Evolutionary conservation across 345 rosid species (phyloP).

Genomic region (Trapa incisa): DNA sequence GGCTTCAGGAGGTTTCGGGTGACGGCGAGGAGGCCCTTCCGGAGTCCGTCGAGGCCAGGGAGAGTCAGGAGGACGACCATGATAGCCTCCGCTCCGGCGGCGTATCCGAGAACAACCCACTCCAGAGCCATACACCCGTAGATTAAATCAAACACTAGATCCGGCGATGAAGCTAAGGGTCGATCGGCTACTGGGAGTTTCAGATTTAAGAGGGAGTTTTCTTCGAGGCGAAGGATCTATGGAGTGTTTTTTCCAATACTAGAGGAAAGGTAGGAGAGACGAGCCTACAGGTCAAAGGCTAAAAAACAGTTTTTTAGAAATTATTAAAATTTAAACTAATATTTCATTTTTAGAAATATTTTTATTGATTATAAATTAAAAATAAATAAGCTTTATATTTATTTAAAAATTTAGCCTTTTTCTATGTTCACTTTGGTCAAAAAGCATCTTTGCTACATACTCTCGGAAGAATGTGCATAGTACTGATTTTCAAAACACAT

Average conservation of each 20-base stretch:
- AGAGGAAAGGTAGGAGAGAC: background rate
- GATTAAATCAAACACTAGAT: background rate
- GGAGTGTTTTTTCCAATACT: background rate
- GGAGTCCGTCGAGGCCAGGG: constrained; percentile 71
- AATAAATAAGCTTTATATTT: no score
- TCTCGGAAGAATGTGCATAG: no score
- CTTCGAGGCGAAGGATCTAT: constrained; percentile 8
- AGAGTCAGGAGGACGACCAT: constrained; percentile 73
- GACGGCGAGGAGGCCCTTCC: constrained; percentile 63
- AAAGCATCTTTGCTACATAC: no score
- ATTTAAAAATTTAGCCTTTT: no score
- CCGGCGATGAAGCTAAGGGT: background rate
- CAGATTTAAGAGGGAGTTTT: constrained; percentile 1
- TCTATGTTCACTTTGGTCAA: no score
- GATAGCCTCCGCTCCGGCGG: constrained; percentile 83
- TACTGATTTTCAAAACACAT: no score
- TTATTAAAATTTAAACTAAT: no score
- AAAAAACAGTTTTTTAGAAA: no score
- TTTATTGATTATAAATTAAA: no score
- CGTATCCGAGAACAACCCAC: constrained; percentile 82
- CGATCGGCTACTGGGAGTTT: background rate
- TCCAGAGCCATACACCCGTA: constrained; percentile 61
- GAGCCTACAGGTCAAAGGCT: no score
- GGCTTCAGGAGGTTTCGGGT: constrained; percentile 85
- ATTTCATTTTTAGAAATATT: no score